These are phyloP conservation scores for Alopecurus myosuroides DNA, from an alignment of 176 grass and related monocot genomes.

Conservation along the genomic window DNA sequence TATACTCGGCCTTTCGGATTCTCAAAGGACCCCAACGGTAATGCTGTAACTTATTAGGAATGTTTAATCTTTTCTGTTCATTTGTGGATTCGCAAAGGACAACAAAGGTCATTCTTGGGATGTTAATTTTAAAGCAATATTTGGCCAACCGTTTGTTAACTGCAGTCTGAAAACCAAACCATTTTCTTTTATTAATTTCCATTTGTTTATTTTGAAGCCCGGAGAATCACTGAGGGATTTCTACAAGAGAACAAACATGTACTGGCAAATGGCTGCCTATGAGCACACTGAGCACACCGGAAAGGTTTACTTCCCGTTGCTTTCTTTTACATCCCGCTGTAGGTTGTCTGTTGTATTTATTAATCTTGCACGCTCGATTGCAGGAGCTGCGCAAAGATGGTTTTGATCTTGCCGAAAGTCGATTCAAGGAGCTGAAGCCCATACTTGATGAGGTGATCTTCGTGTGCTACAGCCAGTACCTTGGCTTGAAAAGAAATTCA, in stretches of 20 bases:
- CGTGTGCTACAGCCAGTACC: neutral
- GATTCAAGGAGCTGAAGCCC: conserved; percentile 91
- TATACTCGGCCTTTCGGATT: conserved; percentile 94
- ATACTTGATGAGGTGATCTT: conserved; percentile 87
- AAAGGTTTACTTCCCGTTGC: conserved; percentile 47
- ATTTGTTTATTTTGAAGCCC: conserved; percentile 52
- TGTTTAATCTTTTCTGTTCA: neutral
- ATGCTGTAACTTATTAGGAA: conserved; percentile 25
- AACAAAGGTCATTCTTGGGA: neutral
- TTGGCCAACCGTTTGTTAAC: neutral
- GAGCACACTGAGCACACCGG: conserved; percentile 98
- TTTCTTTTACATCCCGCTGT: neutral
- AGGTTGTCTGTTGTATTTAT: conserved; percentile 21
- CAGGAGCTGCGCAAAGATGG: conserved; percentile 98
- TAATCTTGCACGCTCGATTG: conserved; percentile 11
- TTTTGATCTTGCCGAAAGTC: conserved; percentile 82
- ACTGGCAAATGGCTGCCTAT: conserved; percentile 95
- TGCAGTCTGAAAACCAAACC: neutral
- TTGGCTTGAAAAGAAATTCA: neutral
- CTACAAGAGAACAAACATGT: conserved; percentile 88
- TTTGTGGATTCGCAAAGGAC: neutral
- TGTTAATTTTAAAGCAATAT: conserved; percentile 6
- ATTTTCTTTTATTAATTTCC: conserved; percentile 1
- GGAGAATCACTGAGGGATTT: conserved; percentile 87
- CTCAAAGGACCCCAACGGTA: conserved; percentile 92